phyloP scores from a whole-genome alignment of 805 yeast species.

The Saturnispora sekii region DNA sequence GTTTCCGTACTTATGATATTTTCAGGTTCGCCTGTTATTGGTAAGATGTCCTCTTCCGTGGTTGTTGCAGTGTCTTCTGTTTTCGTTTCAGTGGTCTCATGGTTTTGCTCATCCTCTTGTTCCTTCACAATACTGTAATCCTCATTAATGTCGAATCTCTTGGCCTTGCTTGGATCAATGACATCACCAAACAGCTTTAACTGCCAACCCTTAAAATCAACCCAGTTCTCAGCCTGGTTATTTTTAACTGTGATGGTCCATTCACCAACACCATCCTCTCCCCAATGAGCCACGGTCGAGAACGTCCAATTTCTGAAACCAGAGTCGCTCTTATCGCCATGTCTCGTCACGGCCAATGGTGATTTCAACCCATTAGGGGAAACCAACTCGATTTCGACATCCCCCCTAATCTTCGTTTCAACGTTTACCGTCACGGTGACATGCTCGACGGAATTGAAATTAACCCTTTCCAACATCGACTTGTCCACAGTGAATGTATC shows the following conservation, averaged over 20 bases:
- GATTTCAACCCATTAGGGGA: slow-evolving; percentile 75
- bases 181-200: slow-evolving; percentile 76
- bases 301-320: slow-evolving; percentile 85
- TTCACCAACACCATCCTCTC: slow-evolving; percentile 66
- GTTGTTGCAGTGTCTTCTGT: neutral
- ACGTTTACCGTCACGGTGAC: slow-evolving; percentile 73
- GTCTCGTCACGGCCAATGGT: slow-evolving; percentile 60
- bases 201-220: slow-evolving; percentile 58
- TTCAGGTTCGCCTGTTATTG: neutral
- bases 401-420: slow-evolving; percentile 58
- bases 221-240: slow-evolving; percentile 28
- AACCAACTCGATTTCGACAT: slow-evolving; percentile 48
- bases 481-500: slow-evolving; percentile 37
- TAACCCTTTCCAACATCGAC: slow-evolving; percentile 41
- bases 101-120: slow-evolving; percentile 4
- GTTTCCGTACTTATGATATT: neutral
- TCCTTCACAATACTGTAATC: slow-evolving; percentile 33
- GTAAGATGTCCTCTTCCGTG: no score
- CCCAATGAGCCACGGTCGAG: slow-evolving; percentile 99
- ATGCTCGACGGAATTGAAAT: slow-evolving; percentile 73
- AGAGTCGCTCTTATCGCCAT: slow-evolving; percentile 39
- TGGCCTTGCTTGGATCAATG: slow-evolving; percentile 53
- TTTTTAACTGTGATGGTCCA: slow-evolving; percentile 70
- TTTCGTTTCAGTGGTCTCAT: slow-evolving; percentile 8
- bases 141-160: slow-evolving; percentile 39